Base-by-base conservation (phyloP, 2,329 filamentous ascomycete genomes). In the Cladosporium velox region DNA sequence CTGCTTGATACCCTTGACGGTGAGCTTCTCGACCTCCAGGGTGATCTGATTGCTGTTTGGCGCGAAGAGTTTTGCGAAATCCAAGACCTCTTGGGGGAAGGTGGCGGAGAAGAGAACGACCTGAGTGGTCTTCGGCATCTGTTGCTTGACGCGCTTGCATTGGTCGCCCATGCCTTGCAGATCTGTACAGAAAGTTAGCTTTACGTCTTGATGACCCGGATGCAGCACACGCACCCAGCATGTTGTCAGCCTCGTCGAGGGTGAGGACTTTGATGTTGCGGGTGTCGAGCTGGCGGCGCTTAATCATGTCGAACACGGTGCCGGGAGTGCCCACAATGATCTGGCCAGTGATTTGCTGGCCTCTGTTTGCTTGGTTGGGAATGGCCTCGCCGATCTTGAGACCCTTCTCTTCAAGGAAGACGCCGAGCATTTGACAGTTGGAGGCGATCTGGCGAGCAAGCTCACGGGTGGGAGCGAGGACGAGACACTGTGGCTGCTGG, bases 241-340 rank as follows among this genome's bases (percentile, higher is more conserved):
- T 99, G 81, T 97, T 98, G 81, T 99, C 95, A 66, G 95, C 95
- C 82, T 99, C 95, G 75, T 99, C 95, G 63, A 99, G 85, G 65
- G 97, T 94, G 68, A 99, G 85, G 10, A 96, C 86, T 78, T 88
- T 91, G 71, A 99, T 83, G 66, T 88, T 81, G 21, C 85, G 87
- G 0, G 88, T 79, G 72, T 96, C 87, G 70, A 99, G 85, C 74
- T 91, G 86, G 70, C 88, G 86, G 73, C 89, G 88, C 74, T 90
- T 89, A 73, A 97, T 90, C 73, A 95, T 84, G 75, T 98, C 95
- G 83, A 91, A 90, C 59, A 95, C 92, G 0, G 94, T 98, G 65
- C 95, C 95, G 0, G 95, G 95, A 1, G 95, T 99, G 67, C 95
- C 95, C 67, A 97, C 91, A 32, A 99, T 87, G 58, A 98, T 87